Base-by-base conservation (phyloP, 2,329 filamentous ascomycete species). In the Aspergillus caelatus region DNA sequence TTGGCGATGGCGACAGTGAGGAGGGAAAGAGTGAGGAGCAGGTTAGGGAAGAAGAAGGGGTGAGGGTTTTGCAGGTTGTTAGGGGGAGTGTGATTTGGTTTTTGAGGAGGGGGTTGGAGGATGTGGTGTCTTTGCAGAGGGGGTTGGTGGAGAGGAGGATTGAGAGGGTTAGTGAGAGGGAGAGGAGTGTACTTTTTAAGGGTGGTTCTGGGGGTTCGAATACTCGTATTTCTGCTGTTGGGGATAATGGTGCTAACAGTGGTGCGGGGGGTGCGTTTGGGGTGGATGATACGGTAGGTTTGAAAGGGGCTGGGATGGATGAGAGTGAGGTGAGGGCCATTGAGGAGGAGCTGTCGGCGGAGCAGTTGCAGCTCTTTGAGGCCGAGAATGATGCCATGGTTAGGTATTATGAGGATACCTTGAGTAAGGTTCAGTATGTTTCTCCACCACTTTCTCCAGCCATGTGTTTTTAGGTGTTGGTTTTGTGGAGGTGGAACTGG, bases 311-410 rank as follows among this genome's bases (percentile, higher is more conserved):
- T 79, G 58, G 67, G 70, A 56, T 67, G 69, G 11, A 64, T 67
- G 11, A 52, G 50, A 69, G 66, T 4, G 77, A 79, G 55, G 69
- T 71, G 2, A 74, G 74, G 21, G 74, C 76, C 8, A 81, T 84
- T 48, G 83, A 85, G 72, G 75, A 87, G 48, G 86, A 89, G 66
- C 81, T 97, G 65, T 92, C 91, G 21, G 84, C 89, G 26, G 93
- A 97, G 74, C 94, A 98, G 78, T 82, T 95, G 58, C 94, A 97
- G 77, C 86, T 97, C 75, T 98, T 99, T 80, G 94, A 94, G 70
- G 87, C 93, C 78, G 94, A 96, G 74, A 97, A 98, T 75, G 89
- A 93, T 77, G 89, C 92, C 67, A 93, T 99, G 89, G 84, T 98
- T 70, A 91, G 91, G 77, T 92, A 97, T 78, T 97, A 96, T 78